phyloP scores from a whole-genome alignment of 1,284 basidiomycete genomes.

The Austroboletus novae-zelandiae region DNA sequence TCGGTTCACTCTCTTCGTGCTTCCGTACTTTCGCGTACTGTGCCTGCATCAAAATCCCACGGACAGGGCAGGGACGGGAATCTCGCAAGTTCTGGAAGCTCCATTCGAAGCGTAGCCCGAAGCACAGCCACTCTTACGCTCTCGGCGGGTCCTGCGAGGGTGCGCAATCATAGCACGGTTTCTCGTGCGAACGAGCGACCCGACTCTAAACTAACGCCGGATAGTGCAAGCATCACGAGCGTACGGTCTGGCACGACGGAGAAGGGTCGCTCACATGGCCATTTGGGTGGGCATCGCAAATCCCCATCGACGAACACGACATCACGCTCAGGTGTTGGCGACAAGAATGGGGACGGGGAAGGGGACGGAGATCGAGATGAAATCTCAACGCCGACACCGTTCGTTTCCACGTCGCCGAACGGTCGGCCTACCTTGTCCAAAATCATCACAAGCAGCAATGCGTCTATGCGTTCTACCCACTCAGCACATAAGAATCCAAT shows the following conservation, averaged over 20 bases:
- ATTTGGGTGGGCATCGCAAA: constrained; percentile 19
- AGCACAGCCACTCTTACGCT: constrained; percentile 38
- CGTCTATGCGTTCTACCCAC: constrained; percentile 32
- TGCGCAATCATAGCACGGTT: constrained; percentile 26
- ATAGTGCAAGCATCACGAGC: constrained; percentile 23
- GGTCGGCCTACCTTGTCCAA: constrained; percentile 28
- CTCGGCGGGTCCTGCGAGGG: constrained; percentile 25
- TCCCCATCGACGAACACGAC: constrained; percentile 17
- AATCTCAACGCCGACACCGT: constrained; percentile 16
- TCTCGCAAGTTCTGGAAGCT: constrained; percentile 28
- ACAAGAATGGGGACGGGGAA: constrained; percentile 9
- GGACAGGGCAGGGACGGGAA: constrained; percentile 25
- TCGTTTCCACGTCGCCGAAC: constrained; percentile 10
- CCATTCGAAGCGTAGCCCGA: constrained; percentile 46
- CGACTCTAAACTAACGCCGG: constrained; percentile 66
- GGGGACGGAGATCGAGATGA: constrained; percentile 16
- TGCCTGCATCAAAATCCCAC: constrained; percentile 31
- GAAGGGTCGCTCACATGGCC: constrained; percentile 18
- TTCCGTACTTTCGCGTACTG: constrained; percentile 52
- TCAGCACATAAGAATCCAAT: constrained; percentile 13
- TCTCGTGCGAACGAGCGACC: constrained; percentile 40
- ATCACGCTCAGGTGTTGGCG: neutral
- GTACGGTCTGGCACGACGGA: constrained; percentile 23
- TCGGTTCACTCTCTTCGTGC: constrained; percentile 57
- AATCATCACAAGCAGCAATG: constrained; percentile 25